Evolutionary conservation across 148 eudicot genomes (phyloP).

Genomic region (Chenopodium quinoa): DNA sequence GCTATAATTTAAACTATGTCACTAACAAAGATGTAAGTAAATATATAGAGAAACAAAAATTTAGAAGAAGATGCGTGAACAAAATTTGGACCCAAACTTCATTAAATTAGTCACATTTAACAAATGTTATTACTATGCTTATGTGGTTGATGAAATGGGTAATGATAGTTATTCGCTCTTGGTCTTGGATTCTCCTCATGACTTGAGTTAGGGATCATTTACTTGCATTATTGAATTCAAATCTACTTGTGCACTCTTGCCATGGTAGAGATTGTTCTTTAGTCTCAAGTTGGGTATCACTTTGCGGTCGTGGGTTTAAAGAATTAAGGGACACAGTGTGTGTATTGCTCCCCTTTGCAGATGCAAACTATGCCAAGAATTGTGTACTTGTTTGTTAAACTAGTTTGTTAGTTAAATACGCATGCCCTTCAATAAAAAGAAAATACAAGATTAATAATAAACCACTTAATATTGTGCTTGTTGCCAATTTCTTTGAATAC

Average conservation of each 20-base stretch:
- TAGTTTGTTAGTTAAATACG: no score
- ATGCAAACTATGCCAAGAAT: no score
- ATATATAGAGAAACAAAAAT: background rate
- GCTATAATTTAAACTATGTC: no score
- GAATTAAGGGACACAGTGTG: background rate
- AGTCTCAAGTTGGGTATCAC: background rate
- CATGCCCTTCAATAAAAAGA: no score
- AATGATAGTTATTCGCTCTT: no score
- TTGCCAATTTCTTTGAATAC: no score
- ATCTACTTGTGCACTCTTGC: background rate
- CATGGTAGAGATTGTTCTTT: no score
- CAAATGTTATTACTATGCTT: background rate
- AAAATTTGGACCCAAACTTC: background rate
- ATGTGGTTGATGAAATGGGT: background rate
- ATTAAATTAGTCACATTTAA: background rate
- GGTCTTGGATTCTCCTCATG: background rate
- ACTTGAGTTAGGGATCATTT: background rate
- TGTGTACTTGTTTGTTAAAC: no score
- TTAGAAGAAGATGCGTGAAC: background rate
- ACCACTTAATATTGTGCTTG: no score
- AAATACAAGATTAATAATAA: no score
- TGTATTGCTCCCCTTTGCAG: background rate
- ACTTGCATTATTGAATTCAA: background rate
- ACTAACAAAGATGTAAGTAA: no score
- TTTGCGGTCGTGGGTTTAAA: no score